These are phyloP conservation scores for Cladophialophora immunda DNA, from an alignment of 2,329 filamentous ascomycete genomes.

Conservation along the genomic window DNA sequence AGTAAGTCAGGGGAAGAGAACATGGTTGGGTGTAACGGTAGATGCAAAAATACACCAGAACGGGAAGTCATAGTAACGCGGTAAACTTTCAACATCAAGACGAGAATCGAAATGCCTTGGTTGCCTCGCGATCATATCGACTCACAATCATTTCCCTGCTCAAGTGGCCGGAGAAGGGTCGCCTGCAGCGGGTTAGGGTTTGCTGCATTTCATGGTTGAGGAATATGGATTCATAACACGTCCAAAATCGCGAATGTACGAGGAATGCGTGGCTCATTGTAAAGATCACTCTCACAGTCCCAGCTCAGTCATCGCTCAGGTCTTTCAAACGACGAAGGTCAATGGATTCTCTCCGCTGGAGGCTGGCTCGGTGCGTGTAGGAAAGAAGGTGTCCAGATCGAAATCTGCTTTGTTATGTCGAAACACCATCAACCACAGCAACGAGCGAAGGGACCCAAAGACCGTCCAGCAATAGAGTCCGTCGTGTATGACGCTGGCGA, in stretches of 20 bases:
- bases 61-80: neutral
- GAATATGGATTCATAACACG: neutral
- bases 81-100: neutral
- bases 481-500: neutral
- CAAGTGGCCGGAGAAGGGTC: neutral
- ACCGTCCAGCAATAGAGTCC: neutral
- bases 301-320: neutral
- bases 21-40: neutral
- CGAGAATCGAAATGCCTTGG: neutral
- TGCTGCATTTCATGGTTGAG: neutral
- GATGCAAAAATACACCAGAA: neutral
- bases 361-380: neutral
- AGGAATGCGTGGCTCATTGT: neutral
- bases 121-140: neutral
- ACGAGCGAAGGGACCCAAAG: neutral
- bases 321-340: neutral
- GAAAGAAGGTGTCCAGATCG: neutral
- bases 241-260: too few species aligned
- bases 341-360: neutral
- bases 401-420: neutral
- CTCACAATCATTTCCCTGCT: neutral
- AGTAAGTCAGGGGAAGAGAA: neutral
- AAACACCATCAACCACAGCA: neutral
- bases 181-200: neutral
- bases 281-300: neutral